These are phyloP conservation scores for Neofusicoccum sp. DNA, from an alignment of 2,329 filamentous ascomycete genomes.

Conservation along the genomic window DNA sequence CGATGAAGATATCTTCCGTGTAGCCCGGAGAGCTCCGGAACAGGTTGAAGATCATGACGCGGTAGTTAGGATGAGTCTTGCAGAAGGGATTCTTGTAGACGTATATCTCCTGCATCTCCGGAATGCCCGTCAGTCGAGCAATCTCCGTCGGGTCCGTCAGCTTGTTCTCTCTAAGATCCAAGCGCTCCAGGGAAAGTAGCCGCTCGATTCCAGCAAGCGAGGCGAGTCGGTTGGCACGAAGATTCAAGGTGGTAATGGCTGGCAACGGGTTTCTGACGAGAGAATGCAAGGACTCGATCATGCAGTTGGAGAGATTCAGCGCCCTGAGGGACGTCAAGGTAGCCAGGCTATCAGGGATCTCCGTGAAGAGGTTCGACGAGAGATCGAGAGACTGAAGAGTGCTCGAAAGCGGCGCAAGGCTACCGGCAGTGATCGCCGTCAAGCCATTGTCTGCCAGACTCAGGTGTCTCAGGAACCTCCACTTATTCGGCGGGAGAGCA, in stretches of 20 bases:
- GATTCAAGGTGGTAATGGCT: conserved; percentile 88
- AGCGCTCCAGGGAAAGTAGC: conserved; percentile 79
- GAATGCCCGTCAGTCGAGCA: conserved; percentile 83
- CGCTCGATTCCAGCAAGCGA: conserved; percentile 89
- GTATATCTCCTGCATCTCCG: conserved; percentile 89
- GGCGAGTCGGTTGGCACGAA: conserved; percentile 81
- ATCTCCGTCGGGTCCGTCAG: conserved; percentile 89
- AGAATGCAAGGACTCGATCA: conserved; percentile 93
- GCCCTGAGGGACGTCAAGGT: conserved; percentile 84
- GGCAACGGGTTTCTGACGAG: conserved; percentile 82
- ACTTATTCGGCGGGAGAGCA: conserved; percentile 79
- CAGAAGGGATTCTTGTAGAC: conserved; percentile 90
- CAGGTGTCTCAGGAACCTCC: conserved; percentile 90
- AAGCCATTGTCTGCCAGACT: conserved; percentile 90
- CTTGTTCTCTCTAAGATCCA: conserved; percentile 88
- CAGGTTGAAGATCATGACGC: conserved; percentile 90
- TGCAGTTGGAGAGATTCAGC: conserved; percentile 91
- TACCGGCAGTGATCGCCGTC: conserved; percentile 71
- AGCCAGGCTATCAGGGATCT: conserved; percentile 88
- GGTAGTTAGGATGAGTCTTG: conserved; percentile 79
- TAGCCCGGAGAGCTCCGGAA: conserved; percentile 90
- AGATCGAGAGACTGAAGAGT: conserved; percentile 90
- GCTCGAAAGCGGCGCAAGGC: conserved; percentile 78
- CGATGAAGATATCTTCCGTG: conserved; percentile 85
- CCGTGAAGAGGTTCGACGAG: conserved; percentile 88